Evolutionary conservation across 2,329 filamentous ascomycete genomes (phyloP).

Genomic region (Cladophialophora psammophila): DNA sequence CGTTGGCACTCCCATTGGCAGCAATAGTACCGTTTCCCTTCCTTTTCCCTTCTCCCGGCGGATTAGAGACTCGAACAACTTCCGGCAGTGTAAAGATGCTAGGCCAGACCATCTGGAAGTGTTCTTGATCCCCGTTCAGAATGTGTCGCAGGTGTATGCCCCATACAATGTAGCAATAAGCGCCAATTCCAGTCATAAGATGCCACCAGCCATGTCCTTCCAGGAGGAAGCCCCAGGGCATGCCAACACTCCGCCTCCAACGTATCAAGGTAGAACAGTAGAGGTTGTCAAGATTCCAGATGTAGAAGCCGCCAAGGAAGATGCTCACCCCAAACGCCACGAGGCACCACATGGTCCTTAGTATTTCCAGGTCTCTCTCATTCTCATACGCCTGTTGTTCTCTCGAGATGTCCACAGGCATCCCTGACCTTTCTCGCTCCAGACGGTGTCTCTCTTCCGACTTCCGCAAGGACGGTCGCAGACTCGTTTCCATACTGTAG

Average conservation of each 20-base stretch:
- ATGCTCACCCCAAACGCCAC: slow-evolving; percentile 71
- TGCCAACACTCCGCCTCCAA: slow-evolving; percentile 72
- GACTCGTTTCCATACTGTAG: slow-evolving; percentile 75
- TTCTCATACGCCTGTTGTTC: slow-evolving; percentile 59
- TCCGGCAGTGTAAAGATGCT: slow-evolving; percentile 65
- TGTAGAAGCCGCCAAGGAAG: slow-evolving; percentile 76
- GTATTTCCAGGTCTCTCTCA: slow-evolving; percentile 62
- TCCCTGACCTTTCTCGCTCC: slow-evolving; percentile 46
- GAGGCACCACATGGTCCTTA: slow-evolving; percentile 78
- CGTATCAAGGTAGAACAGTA: slow-evolving; percentile 71
- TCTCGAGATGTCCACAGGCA: slow-evolving; percentile 50
- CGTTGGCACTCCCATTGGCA: slow-evolving; percentile 14
- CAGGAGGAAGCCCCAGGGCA: slow-evolving; percentile 81
- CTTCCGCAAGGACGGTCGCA: slow-evolving; percentile 66
- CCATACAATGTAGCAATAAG: slow-evolving; percentile 86
- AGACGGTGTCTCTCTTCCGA: slow-evolving; percentile 55
- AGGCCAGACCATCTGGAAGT: slow-evolving; percentile 76
- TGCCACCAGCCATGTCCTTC: slow-evolving; percentile 81
- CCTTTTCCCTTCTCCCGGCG: slow-evolving; percentile 7
- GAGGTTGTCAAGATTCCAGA: slow-evolving; percentile 83
- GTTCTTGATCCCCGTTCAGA: slow-evolving; percentile 73
- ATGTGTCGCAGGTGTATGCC: slow-evolving; percentile 81
- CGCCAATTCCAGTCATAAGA: slow-evolving; percentile 79
- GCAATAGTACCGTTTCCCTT: slow-evolving; percentile 1
- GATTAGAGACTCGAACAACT: slow-evolving; percentile 46